These are phyloP conservation scores for Vickermania ingenoplastis DNA, from an alignment of 208 protist genomes.

Conservation along the genomic window DNA sequence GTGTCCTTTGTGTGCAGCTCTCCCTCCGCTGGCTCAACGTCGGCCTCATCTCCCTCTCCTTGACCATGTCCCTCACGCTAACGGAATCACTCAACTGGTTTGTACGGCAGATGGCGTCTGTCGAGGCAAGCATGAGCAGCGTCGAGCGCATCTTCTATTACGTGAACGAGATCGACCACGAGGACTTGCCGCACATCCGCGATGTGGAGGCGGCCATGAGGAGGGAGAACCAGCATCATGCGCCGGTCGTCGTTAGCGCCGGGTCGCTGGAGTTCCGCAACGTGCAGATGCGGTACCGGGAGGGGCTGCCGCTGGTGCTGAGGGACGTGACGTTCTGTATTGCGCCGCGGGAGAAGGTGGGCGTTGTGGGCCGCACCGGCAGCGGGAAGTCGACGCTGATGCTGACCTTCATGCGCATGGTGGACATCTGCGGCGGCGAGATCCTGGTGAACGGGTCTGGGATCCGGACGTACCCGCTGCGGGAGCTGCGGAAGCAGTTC, in stretches of 20 bases:
- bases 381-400: constrained; percentile 82
- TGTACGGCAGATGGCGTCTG: constrained; percentile 29
- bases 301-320: constrained; percentile 55
- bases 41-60: constrained; percentile 49
- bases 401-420: constrained; percentile 58
- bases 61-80: constrained; percentile 59
- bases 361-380: constrained; percentile 82
- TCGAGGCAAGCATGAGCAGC: constrained; percentile 82
- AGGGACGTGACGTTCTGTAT: constrained; percentile 43
- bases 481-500: constrained; percentile 48
- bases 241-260: constrained; percentile 54
- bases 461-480: constrained; percentile 29
- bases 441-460: constrained; percentile 34
- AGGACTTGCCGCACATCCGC: constrained; percentile 21
- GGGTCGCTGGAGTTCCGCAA: constrained; percentile 45
- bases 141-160: constrained; percentile 81
- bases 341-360: constrained; percentile 61
- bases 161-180: constrained; percentile 47
- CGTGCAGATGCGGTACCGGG: constrained; percentile 63
- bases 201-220: background rate
- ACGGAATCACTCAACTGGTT: constrained; percentile 51
- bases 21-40: constrained; percentile 33
- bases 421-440: constrained; percentile 43
- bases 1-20: constrained; percentile 11
- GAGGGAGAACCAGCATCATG: background rate